Evolutionary conservation across 1,139 yeast genomes (phyloP).

Genomic region (Geotrichum cucujoidarum): DNA sequence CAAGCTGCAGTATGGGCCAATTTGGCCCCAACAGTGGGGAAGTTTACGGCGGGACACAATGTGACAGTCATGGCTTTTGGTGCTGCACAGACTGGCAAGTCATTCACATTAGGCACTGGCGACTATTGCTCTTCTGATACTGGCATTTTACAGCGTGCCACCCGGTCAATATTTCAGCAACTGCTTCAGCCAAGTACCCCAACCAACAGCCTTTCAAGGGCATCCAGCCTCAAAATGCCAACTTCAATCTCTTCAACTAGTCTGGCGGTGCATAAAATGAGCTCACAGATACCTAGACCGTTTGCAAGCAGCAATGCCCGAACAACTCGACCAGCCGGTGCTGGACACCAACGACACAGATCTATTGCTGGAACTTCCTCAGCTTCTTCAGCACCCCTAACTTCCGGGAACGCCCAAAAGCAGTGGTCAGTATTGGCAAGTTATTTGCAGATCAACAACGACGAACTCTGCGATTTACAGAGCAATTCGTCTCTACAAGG

Average conservation of each 20-base stretch:
- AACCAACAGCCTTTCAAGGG: no score
- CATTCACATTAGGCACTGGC: constrained; percentile 33
- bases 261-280: background rate
- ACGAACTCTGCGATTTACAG: constrained; percentile 70
- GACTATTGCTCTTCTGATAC: constrained; percentile 17
- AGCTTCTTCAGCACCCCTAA: background rate
- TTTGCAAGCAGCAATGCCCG: background rate
- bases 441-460: constrained; percentile 87
- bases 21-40: constrained; percentile 21
- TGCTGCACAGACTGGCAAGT: constrained; percentile 33
- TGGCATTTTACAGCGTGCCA: constrained; percentile 27
- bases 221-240: no score
- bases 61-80: constrained; percentile 34
- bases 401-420: background rate
- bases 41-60: constrained; percentile 29
- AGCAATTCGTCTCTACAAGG: constrained; percentile 39
- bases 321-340: background rate
- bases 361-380: background rate
- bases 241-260: no score
- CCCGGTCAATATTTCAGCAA: constrained; percentile 22
- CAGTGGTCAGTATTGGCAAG: constrained; percentile 49
- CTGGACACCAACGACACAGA: background rate
- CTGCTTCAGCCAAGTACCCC: constrained; percentile 7
- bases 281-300: constrained; percentile 4
- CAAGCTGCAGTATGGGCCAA: constrained; percentile 28